Evolutionary conservation across 805 yeast species (phyloP), one percentile per base, ranked within the genome.

Genomic region (Saccharomyces mikatae): DNA sequence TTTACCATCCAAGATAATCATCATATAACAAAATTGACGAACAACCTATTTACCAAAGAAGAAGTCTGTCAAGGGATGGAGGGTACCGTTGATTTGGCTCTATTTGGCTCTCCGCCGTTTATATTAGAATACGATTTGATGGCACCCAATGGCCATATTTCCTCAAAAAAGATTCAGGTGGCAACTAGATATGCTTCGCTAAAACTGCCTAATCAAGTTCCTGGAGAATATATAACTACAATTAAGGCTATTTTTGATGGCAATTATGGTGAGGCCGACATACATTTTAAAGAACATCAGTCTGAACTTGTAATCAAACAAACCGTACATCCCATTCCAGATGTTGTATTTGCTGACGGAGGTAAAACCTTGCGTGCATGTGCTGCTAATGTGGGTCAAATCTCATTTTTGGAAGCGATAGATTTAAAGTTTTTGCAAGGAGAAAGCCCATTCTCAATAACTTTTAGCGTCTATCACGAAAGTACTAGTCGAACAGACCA

Each of bases 241-340:
- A 80, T 91, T 62, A 79, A 73, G 30, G 82, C 80, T 2, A 72
- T 91, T 0, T 82, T 78, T 58, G 97, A 91, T 66, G 71, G 82
- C 0, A 70, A 81, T 26, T 91, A 88, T 63, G 70, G 74, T 54
- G 77, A 63, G 62, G 68, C 70, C 54, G 74, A 74, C 53, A 54
- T 74, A 30, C 46, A 52, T 9, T 47, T 21, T 11, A 41, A 41
- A 13, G 17, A 27, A 9, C 49, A 47, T 1, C 63, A 68, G 29
- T 63, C 68, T 4, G 71, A 70, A 24, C 65, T 81, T 28, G 62
- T 58, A 2, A 69, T 85, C 8, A 67, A 67, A 48, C 87, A 84
- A 62, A 60, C 71, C 1, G 87, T 90, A 5, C 74, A 78, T 52
- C 71, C 81, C 2, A 71, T 82, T n/a, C 97, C 98, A 11, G 65